These are phyloP conservation scores for Trichomonas gallinae DNA, from an alignment of 208 protist species.

Conservation along the genomic window DNA sequence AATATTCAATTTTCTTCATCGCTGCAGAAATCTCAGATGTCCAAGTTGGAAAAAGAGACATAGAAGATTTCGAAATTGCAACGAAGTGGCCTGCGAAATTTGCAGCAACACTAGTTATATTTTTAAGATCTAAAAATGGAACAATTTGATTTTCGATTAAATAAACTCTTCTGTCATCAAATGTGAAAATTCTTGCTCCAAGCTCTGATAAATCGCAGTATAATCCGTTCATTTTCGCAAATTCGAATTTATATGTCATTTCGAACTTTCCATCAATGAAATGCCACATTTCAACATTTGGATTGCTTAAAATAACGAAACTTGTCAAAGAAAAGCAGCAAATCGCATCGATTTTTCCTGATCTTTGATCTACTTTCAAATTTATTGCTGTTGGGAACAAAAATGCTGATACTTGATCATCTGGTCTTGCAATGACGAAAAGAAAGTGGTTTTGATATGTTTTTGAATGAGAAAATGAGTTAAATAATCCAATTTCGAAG, in stretches of 20 bases:
- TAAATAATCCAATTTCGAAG: not conserved
- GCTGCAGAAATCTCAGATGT: not conserved
- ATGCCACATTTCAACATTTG: not conserved
- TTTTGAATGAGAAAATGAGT: not conserved
- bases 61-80: not conserved
- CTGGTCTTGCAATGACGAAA: not conserved
- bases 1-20: not conserved
- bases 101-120: not conserved
- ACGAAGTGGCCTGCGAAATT: not conserved
- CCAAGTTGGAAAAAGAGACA: not conserved
- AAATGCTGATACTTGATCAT: not conserved
- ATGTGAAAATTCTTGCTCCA: not conserved
- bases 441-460: not conserved
- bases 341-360: not conserved
- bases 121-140: not conserved
- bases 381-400: not conserved
- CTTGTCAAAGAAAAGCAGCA: not conserved
- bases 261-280: not conserved
- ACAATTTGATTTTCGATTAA: not conserved
- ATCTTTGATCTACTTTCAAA: not conserved
- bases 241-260: not conserved
- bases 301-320: not conserved
- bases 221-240: not conserved
- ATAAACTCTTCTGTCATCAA: not conserved
- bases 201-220: not conserved